These are phyloP conservation scores for Breynia disticha DNA, from an alignment of 441 rosid species.

Conservation along the genomic window DNA sequence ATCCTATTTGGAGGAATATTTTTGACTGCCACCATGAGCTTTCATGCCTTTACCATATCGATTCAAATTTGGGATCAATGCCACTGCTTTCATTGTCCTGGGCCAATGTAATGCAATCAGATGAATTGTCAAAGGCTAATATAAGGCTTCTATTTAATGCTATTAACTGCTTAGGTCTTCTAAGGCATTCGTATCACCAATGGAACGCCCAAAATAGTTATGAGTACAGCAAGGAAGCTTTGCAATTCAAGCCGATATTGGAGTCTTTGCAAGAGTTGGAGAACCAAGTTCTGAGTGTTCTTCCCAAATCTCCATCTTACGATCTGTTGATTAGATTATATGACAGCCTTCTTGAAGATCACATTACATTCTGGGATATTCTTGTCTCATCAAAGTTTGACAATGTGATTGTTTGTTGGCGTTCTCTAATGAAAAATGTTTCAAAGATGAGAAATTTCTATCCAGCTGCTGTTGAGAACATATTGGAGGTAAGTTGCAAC, in stretches of 20 bases:
- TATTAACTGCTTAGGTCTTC: conserved; percentile 45
- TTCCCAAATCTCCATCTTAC: conserved; percentile 49
- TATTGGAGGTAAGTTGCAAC: conserved; percentile 48
- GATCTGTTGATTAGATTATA: conserved; percentile 41
- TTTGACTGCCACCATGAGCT: conserved; percentile 36
- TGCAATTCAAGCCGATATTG: conserved; percentile 38
- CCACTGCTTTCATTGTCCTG: conserved; percentile 59
- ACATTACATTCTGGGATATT: conserved; percentile 62
- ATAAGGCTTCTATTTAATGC: conserved; percentile 39
- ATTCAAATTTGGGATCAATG: conserved; percentile 35
- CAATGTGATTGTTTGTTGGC: conserved; percentile 44
- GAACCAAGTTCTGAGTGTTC: conserved; percentile 39
- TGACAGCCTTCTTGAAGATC: conserved; percentile 55
- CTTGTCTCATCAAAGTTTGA: conserved; percentile 42
- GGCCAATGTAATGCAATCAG: conserved; percentile 37
- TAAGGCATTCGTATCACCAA: conserved; percentile 63
- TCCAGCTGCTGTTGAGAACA: conserved; percentile 45
- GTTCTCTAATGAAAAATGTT: conserved; percentile 55
- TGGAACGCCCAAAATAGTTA: conserved; percentile 59
- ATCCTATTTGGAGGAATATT: conserved; percentile 71
- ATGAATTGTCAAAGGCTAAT: conserved; percentile 23
- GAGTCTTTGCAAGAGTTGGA: conserved; percentile 55
- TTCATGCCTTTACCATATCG: conserved; percentile 26
- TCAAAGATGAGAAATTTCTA: conserved; percentile 39
- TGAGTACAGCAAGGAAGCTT: conserved; percentile 26